These are phyloP conservation scores for apple (Malus domestica) DNA, from an alignment of 306 rosid genomes.

Conservation along the genomic window ASM211411v1 NC_041802.1:273501-274000, in stretches of 20 bases:
- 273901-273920: no score
- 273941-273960: no score
- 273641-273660: background rate
- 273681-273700: no score
- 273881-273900: no score
- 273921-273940: no score
- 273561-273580: conserved; percentile 54
- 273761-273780: background rate
- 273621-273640: conserved; percentile 11
- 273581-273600: conserved; percentile 45
- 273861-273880: no score
- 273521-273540: conserved; percentile 51
- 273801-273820: background rate
- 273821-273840: background rate
- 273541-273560: conserved; percentile 43
- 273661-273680: background rate
- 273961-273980: no score
- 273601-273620: conserved; percentile 56
- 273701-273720: no score
- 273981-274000: no score
- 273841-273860: no score
- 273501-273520: conserved; percentile 44
- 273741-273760: background rate
- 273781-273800: background rate
- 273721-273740: no score